Evolutionary conservation across 2,329 filamentous ascomycete genomes (phyloP).

Genomic region (Alternaria ethzedia): DNA sequence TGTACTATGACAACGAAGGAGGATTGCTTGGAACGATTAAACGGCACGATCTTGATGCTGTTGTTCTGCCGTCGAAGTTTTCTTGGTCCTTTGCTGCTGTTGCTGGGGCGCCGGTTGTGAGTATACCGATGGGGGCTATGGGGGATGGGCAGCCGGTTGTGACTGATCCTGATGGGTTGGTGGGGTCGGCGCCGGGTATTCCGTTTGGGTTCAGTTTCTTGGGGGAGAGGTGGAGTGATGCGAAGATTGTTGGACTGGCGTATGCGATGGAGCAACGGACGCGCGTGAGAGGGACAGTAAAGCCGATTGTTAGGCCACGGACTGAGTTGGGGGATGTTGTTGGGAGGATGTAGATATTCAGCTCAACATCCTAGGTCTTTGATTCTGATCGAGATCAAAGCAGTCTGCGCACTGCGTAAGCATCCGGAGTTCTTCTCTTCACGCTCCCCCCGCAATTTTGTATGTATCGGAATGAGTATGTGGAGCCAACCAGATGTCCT

Average conservation of each 20-base stretch:
- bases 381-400: fast-evolving
- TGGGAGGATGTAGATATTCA: not conserved
- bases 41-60: not conserved
- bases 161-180: not conserved
- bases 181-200: not conserved
- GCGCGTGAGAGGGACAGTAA: not conserved
- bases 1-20: not conserved
- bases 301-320: not conserved
- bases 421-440: not conserved
- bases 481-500: not conserved
- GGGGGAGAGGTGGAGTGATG: not conserved
- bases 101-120: not conserved
- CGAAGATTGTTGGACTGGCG: not conserved
- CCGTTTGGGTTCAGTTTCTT: not conserved
- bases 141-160: not conserved
- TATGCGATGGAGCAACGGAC: not conserved
- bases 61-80: not conserved
- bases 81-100: not conserved
- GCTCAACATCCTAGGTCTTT: not conserved
- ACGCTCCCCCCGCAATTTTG: not conserved
- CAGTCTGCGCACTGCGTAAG: not conserved
- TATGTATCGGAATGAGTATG: not conserved
- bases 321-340: not conserved
- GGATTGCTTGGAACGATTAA: not conserved
- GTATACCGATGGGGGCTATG: not conserved